Base-by-base conservation (phyloP, 148 eudicot species). In the Camellia japonica region DNA sequence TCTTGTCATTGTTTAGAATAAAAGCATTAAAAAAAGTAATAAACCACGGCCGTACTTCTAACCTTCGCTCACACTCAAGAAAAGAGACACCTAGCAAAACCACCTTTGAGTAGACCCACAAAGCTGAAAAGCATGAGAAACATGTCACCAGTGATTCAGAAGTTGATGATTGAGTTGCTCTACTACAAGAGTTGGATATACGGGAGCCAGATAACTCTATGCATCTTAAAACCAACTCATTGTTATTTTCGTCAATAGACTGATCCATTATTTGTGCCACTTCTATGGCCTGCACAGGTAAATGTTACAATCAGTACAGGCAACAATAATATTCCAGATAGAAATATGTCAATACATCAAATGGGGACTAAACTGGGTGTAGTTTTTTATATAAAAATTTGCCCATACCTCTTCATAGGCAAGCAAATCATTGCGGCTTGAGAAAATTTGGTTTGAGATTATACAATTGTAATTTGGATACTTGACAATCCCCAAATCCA, bases 181-280 rank as follows among this genome's bases (percentile, higher is more conserved):
- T 70, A 55, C 63, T 74, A 30, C 72, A 78, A 85, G 87, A 78
- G 81, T 79, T 82, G 64, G 85, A 82, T 78, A 94, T 62, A 78
- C 81, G 90, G 69, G 86, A 90, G 78, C 82, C 85, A 70, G 94
- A 91, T 58, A 89, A 78, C 68, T 91, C 88, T 70, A 88, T 88
- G 83, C 97, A 95, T 80, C 78, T 86, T 62, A 84, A 80, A 18
- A 92, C 88, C 83, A 89, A 59, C 64, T 84, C 90, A 3, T 81
- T 76, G 83, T 88, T 86, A 76, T 83, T 83, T 82, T 88, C 91
- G 83, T 93, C 96, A 85, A 95, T 90, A 75, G 94, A 85, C 78
- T 95, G 88, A 84, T 90, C 98, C 88, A 95, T 91, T 67, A 91
- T 87, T 87, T 93, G 97, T 64, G 98, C 93, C 82, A 95, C 87